phyloP scores from a whole-genome alignment of 2,329 filamentous ascomycete genomes.

The Xylaria sp. region DNA sequence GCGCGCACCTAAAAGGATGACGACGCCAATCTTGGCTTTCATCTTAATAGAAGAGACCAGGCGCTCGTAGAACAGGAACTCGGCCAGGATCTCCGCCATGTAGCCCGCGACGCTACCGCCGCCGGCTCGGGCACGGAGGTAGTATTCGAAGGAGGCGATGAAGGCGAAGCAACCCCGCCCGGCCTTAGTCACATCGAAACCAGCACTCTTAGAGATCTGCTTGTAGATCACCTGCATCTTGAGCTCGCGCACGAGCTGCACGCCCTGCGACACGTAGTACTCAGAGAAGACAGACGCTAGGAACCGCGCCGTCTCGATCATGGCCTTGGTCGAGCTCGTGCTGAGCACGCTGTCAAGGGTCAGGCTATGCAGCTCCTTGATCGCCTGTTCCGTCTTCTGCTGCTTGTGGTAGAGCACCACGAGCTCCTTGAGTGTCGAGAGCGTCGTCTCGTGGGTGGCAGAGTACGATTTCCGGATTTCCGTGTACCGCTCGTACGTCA shows the following conservation, averaged over 20 bases:
- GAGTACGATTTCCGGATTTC: conserved; percentile 24
- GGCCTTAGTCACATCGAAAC: conserved; percentile 18
- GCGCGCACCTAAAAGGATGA: conserved; percentile 24
- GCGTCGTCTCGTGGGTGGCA: conserved; percentile 22
- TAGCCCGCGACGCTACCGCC: conserved; percentile 20
- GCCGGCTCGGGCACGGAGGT: conserved; percentile 10
- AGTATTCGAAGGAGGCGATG: conserved; percentile 24
- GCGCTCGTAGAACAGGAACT: conserved; percentile 27
- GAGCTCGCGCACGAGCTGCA: conserved; percentile 24
- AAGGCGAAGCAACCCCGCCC: conserved; percentile 25
- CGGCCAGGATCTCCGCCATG: conserved; percentile 25
- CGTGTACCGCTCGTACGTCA: conserved; percentile 23
- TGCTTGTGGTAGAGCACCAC: conserved; percentile 24
- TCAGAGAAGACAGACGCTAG: conserved; percentile 19
- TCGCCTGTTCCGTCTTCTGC: conserved; percentile 16
- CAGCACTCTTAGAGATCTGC: neutral
- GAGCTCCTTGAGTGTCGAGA: conserved; percentile 21
- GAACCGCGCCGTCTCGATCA: conserved; percentile 23
- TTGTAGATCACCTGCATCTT: conserved; percentile 28
- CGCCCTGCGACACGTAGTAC: conserved; percentile 15
- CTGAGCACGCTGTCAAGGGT: conserved; percentile 10
- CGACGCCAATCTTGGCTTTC: conserved; percentile 18
- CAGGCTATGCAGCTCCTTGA: conserved; percentile 17
- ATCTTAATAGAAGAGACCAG: conserved; percentile 17
- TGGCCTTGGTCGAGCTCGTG: conserved; percentile 18